These are phyloP conservation scores for Cryptococcus sp. DNA, from an alignment of 1,284 basidiomycete genomes.

Conservation along the genomic window DNA sequence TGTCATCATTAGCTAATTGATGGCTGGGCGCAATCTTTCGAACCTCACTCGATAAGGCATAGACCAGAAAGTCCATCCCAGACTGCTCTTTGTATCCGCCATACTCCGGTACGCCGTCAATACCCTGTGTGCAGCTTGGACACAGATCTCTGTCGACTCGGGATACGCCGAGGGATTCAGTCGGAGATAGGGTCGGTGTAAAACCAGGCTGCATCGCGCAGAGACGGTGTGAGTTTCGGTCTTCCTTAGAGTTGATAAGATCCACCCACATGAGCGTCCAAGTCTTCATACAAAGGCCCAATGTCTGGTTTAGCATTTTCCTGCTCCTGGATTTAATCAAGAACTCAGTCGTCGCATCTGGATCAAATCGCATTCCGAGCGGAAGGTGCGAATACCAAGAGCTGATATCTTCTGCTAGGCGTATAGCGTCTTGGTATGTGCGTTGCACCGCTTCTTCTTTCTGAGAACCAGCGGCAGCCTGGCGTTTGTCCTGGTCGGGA, in stretches of 20 bases:
- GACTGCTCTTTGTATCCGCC: conserved; percentile 37
- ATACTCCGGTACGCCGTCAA: conserved; percentile 45
- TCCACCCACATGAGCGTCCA: conserved; percentile 48
- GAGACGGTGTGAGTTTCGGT: not conserved
- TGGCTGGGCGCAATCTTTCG: not conserved
- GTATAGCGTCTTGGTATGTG: conserved; percentile 50
- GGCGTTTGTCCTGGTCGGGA: conserved; percentile 6
- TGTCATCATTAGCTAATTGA: not conserved
- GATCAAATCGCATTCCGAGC: conserved; percentile 43
- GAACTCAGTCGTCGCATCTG: conserved; percentile 35
- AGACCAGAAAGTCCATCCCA: conserved; percentile 53
- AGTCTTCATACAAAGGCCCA: conserved; percentile 50
- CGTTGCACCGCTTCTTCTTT: conserved; percentile 15
- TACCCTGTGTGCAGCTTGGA: conserved; percentile 44
- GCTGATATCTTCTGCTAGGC: conserved; percentile 48
- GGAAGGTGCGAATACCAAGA: conserved; percentile 50
- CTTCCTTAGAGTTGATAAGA: not conserved
- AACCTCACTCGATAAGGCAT: conserved; percentile 45
- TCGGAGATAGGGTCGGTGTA: conserved; percentile 52
- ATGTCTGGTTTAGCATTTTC: conserved; percentile 43
- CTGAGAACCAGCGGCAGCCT: no score
- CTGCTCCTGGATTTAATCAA: conserved; percentile 23
- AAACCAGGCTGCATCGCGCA: conserved; percentile 35
- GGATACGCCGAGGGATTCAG: conserved; percentile 50
- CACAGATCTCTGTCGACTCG: conserved; percentile 48